phyloP scores from a whole-genome alignment of 1,284 basidiomycete genomes.

The Heterobasidion annosum region DNA sequence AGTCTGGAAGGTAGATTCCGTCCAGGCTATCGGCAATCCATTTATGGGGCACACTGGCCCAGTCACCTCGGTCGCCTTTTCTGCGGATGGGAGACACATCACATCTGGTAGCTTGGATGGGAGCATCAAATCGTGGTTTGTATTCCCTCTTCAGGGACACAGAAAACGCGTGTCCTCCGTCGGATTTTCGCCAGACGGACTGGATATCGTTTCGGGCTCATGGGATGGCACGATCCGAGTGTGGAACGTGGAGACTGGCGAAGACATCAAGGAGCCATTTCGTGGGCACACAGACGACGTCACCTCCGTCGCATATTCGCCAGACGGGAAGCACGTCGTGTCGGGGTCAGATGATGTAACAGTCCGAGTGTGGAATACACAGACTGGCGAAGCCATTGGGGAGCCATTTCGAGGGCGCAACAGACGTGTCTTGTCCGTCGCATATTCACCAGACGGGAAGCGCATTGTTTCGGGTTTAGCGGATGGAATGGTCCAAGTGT shows the following conservation, averaged over 20 bases:
- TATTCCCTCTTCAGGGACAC: neutral
- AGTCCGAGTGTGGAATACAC: conserved; percentile 10
- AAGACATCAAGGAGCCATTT: neutral
- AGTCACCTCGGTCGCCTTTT: neutral
- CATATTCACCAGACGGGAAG: conserved; percentile 1
- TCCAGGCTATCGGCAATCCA: neutral
- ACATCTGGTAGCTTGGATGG: neutral
- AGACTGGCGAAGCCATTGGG: neutral
- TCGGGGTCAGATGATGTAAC: conserved; percentile 13
- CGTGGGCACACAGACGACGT: conserved; percentile 12
- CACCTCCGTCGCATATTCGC: conserved; percentile 10
- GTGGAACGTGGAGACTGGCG: neutral
- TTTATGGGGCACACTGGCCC: neutral
- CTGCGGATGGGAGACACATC: neutral
- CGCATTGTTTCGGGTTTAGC: neutral
- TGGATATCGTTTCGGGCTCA: neutral
- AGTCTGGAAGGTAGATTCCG: conserved; percentile 5
- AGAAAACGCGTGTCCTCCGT: neutral
- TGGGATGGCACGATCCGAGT: neutral
- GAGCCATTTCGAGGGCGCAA: neutral
- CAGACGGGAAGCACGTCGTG: conserved; percentile 10
- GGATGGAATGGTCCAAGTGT: neutral
- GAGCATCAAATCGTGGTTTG: neutral
- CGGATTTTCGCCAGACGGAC: neutral
- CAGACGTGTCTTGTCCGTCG: neutral